Evolutionary conservation across 495 filamentous ascomycete genomes (phyloP).

Genomic region (Penicillium silybi): DNA sequence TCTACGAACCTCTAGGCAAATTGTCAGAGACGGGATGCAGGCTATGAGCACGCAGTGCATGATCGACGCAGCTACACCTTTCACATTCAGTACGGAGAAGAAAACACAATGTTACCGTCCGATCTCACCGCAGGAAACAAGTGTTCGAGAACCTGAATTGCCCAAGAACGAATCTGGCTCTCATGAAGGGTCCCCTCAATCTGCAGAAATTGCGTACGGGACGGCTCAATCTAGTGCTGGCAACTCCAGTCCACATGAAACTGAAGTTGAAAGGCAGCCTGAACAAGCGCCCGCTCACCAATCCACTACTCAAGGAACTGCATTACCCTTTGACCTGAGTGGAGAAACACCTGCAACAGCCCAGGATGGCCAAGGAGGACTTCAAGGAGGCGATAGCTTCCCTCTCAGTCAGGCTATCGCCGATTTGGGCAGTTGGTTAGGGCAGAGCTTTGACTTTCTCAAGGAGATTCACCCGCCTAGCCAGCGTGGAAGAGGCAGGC

Average conservation of each 20-base stretch:
- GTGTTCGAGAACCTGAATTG: slow-evolving; percentile 10
- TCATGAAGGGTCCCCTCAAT: background rate
- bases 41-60: slow-evolving; percentile 49
- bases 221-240: slow-evolving; percentile 1
- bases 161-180: background rate
- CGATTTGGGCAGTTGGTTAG: slow-evolving; percentile 44
- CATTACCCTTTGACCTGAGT: slow-evolving; percentile 30
- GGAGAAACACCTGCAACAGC: slow-evolving; percentile 32
- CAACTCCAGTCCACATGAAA: background rate
- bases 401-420: slow-evolving; percentile 43
- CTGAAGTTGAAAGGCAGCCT: background rate
- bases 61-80: slow-evolving; percentile 48
- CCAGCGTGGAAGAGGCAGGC: slow-evolving; percentile 1
- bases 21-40: slow-evolving; percentile 16
- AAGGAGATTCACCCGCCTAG: slow-evolving; percentile 20
- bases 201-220: slow-evolving; percentile 1
- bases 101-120: slow-evolving; percentile 18
- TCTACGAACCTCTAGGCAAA: background rate
- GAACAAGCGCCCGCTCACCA: slow-evolving; percentile 1
- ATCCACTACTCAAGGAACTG: slow-evolving; percentile 8
- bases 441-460: slow-evolving; percentile 40
- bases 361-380: slow-evolving; percentile 36
- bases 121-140: slow-evolving; percentile 8
- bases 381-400: slow-evolving; percentile 28
- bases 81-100: slow-evolving; percentile 43